Evolutionary conservation across 2,329 filamentous ascomycete species (phyloP).

Genomic region (Ophioceras dolichostomum): DNA sequence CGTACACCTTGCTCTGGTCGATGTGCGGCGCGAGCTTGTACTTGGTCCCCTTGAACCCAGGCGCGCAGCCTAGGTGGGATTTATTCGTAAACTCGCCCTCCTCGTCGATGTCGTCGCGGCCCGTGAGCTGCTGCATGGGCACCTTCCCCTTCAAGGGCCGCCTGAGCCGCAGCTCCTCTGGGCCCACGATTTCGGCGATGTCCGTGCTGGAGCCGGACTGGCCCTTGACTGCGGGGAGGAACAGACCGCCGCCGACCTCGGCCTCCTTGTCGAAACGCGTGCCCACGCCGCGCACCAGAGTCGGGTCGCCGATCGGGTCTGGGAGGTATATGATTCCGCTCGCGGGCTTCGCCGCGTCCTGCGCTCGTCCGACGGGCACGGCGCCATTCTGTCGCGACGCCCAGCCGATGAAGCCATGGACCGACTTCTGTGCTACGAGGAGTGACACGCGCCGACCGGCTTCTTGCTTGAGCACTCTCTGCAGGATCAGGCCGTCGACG

Average conservation of each 20-base stretch:
- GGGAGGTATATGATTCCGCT: slow-evolving; percentile 77
- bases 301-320: slow-evolving; percentile 75
- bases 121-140: slow-evolving; percentile 70
- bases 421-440: slow-evolving; percentile 90
- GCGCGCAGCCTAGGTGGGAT: slow-evolving; percentile 37
- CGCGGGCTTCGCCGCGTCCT: slow-evolving; percentile 75
- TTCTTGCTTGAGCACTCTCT: slow-evolving; percentile 79
- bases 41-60: slow-evolving; percentile 62
- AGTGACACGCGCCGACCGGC: slow-evolving; percentile 82
- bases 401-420: slow-evolving; percentile 85
- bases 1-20: slow-evolving; percentile 86
- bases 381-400: slow-evolving; percentile 75
- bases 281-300: slow-evolving; percentile 63
- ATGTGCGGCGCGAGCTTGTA: slow-evolving; percentile 89
- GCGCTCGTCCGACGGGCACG: slow-evolving; percentile 83
- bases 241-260: slow-evolving; percentile 70
- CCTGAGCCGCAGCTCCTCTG: slow-evolving; percentile 75
- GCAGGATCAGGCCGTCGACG: slow-evolving; percentile 86
- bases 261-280: slow-evolving; percentile 73
- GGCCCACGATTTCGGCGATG: slow-evolving; percentile 67
- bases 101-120: slow-evolving; percentile 58
- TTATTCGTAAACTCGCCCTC: slow-evolving; percentile 50
- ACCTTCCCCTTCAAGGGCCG: slow-evolving; percentile 72
- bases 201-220: slow-evolving; percentile 66
- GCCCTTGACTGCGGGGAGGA: slow-evolving; percentile 75